phyloP scores from a whole-genome alignment of 2,329 filamentous ascomycete species.

The Fusarium sp. region DNA sequence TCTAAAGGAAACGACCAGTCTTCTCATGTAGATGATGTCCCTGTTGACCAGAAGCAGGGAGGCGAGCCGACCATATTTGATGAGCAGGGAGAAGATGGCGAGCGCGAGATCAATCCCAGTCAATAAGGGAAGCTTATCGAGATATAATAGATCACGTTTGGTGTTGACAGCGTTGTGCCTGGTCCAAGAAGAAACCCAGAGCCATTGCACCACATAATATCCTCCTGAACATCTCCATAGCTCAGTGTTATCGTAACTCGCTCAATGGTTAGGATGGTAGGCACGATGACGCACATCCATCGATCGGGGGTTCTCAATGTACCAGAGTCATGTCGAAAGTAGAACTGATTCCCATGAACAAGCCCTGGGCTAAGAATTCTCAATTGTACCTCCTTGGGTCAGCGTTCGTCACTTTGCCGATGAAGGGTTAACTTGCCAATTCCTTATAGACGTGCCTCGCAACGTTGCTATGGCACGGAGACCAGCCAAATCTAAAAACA shows the following conservation, averaged over 20 bases:
- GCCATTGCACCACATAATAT: background rate
- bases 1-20: background rate
- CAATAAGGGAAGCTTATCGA: background rate
- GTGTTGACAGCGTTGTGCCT: background rate
- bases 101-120: background rate
- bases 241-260: background rate
- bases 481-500: constrained; percentile 2
- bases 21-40: background rate
- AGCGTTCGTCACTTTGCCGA: background rate
- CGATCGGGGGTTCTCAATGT: background rate
- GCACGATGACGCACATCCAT: constrained; percentile 6
- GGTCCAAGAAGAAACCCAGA: background rate
- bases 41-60: background rate
- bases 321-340: background rate
- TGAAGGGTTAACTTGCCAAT: background rate
- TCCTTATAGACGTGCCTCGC: background rate
- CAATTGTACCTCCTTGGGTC: background rate
- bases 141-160: constrained; percentile 2
- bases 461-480: background rate
- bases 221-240: background rate
- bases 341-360: background rate
- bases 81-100: no score
- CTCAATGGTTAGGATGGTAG: background rate
- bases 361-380: background rate
- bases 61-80: background rate